Percentiles rank a stretch among this genome's conserved stretches.
phyloP scores from a whole-genome alignment of 768 basidiomycete genomes.

The Kwoniella newhampshirensis region DNA sequence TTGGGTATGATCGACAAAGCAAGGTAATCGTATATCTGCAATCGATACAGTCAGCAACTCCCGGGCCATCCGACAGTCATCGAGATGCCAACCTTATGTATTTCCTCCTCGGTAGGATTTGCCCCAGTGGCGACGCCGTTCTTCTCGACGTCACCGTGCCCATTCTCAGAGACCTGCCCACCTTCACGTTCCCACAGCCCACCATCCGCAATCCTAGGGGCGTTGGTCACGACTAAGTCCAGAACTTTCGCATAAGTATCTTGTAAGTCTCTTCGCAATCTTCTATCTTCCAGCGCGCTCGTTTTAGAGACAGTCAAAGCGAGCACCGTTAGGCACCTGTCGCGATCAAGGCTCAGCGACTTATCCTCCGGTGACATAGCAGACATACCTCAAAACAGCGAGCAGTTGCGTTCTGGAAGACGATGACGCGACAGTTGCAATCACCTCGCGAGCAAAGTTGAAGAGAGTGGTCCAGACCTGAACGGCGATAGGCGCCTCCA shows the following conservation, averaged over 20 bases:
- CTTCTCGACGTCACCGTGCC: background rate
- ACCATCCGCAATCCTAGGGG: constrained; percentile 42
- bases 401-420: constrained; percentile 67
- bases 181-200: constrained; percentile 22
- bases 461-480: constrained; percentile 87
- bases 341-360: background rate
- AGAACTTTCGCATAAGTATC: constrained; percentile 83
- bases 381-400: constrained; percentile 66
- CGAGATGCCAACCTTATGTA: constrained; percentile 3
- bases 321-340: constrained; percentile 21
- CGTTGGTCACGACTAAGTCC: constrained; percentile 72
- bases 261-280: constrained; percentile 85
- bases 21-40: constrained; percentile 70
- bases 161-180: background rate
- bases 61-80: constrained; percentile 1
- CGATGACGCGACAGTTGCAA: constrained; percentile 56
- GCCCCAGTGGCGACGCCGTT: background rate
- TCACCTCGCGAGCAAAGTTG: constrained; percentile 73
- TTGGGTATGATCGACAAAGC: constrained; percentile 69
- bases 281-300: constrained; percentile 82
- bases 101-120: background rate
- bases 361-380: background rate
- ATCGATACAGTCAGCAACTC: background rate
- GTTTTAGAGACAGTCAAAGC: constrained; percentile 61
- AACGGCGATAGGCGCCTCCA: constrained; percentile 87